phyloP scores from a whole-genome alignment of 1,284 basidiomycete species.

The Ceratobasidium theobromae region DNA sequence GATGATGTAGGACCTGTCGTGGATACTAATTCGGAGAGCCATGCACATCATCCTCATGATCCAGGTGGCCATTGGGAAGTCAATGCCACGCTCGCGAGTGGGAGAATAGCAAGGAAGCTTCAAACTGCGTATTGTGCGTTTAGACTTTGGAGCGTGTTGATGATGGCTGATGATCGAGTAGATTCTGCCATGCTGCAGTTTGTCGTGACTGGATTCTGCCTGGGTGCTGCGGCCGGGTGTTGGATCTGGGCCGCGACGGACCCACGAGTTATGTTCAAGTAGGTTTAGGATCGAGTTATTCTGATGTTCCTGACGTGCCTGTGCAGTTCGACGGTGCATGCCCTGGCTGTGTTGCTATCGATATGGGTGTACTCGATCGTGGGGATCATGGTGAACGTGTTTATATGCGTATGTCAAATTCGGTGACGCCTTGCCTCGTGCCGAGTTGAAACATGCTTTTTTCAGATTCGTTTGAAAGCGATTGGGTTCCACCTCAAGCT shows the following conservation, averaged over 20 bases:
- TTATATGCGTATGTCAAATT: slow-evolving; percentile 26
- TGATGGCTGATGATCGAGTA: neutral
- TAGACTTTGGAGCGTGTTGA: neutral
- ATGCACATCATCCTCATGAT: slow-evolving; percentile 5
- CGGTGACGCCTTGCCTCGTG: neutral
- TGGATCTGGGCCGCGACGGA: slow-evolving; percentile 27
- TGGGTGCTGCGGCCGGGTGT: slow-evolving; percentile 6
- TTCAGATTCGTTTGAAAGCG: slow-evolving; percentile 9
- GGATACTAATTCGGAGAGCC: too few species aligned
- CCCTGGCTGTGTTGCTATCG: neutral
- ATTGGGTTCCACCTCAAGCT: slow-evolving; percentile 14
- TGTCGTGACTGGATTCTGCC: slow-evolving; percentile 11
- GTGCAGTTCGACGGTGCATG: neutral
- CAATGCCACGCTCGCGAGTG: slow-evolving; percentile 10
- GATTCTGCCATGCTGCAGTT: slow-evolving; percentile 28
- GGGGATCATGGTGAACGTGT: slow-evolving; percentile 6
- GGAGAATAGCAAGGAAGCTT: slow-evolving; percentile 5
- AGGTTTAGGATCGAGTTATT: neutral
- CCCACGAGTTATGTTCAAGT: neutral
- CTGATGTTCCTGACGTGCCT: neutral
- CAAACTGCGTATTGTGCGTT: slow-evolving; percentile 27
- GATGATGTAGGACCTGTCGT: too few species aligned
- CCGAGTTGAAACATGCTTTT: neutral
- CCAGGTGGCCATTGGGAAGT: slow-evolving; percentile 10
- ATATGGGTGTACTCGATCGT: slow-evolving; percentile 23